A percentile compares a stretch with the other conserved stretches of the same genome.
Conservation (phyloP, 2,329 filamentous ascomycete species). For the Apiospora arundinis region DNA sequence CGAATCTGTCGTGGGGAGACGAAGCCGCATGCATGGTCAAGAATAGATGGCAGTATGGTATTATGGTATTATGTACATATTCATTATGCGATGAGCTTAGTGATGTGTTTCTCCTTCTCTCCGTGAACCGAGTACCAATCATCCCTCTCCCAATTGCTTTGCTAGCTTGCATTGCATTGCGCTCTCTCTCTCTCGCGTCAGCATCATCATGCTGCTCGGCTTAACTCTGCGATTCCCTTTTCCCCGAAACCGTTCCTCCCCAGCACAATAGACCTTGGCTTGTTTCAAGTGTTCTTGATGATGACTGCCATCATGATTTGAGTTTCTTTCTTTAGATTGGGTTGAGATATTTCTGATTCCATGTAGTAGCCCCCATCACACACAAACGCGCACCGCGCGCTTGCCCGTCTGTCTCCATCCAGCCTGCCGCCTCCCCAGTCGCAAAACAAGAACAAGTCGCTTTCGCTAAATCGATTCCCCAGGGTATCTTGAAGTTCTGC, state of each 20-base stretch:
- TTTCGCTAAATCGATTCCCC: neutral
- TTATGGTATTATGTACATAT: neutral
- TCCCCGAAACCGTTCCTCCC: no score
- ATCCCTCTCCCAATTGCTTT: neutral
- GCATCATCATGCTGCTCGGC: no score
- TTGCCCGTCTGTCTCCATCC: neutral
- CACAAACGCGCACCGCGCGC: neutral
- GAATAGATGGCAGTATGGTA: neutral
- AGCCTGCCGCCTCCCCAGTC: neutral
- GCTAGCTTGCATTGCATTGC: neutral
- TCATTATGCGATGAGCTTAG: neutral
- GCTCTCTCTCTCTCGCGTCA: no score
- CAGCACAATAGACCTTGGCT: no score
- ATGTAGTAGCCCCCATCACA: neutral
- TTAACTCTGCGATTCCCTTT: no score
- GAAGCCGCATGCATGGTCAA: neutral
- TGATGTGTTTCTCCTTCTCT: neutral
- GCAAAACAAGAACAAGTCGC: neutral
- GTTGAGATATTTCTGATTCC: neutral
- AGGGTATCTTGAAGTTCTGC: slow-evolving; percentile 19
- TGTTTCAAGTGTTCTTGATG: no score
- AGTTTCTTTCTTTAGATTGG: neutral
- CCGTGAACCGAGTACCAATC: neutral
- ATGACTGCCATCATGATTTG: neutral
- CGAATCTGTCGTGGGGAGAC: no score